These are phyloP conservation scores for Cynanchum wilfordii DNA, from an alignment of 257 asterid genomes.

Conservation along the genomic window DNA sequence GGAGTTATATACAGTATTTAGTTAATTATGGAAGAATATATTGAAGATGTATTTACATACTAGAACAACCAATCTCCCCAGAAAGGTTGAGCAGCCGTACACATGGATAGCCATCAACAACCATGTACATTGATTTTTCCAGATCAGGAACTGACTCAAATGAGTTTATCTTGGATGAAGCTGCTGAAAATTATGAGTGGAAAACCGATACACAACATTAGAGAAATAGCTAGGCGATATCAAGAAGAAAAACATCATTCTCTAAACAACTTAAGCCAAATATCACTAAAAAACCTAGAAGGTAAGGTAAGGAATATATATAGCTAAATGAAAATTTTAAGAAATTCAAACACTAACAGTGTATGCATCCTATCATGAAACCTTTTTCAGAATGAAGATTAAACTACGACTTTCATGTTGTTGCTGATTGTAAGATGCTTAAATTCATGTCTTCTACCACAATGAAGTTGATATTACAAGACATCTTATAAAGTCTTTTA, in stretches of 20 bases:
- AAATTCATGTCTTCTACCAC: not conserved
- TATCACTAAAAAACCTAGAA: not conserved
- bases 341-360: not conserved
- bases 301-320: not conserved
- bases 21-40: constrained; percentile 9
- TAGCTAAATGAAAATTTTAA: too few relatives aligned
- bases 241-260: constrained; percentile 3
- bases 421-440: not conserved
- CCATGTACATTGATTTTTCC: constrained; percentile 79
- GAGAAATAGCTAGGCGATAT: constrained; percentile 1
- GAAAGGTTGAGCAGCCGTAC: constrained; percentile 91
- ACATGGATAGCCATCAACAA: constrained; percentile 87
- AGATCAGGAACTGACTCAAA: constrained; percentile 96
- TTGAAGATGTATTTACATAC: constrained; percentile 47
- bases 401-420: not conserved
- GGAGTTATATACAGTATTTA: constrained; percentile 2
- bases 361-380: not conserved
- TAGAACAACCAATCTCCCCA: constrained; percentile 98
- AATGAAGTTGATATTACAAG: not conserved
- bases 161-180: constrained; percentile 51
- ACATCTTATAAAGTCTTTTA: not conserved
- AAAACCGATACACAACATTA: constrained; percentile 8
- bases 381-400: not conserved
- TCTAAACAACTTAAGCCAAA: not conserved
- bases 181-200: constrained; percentile 26